A percentile compares a stretch with the other conserved stretches of the same genome.
Evolutionary conservation across 176 grass and related monocot species (phyloP).

Genomic region (Triticum timopheevii): DNA sequence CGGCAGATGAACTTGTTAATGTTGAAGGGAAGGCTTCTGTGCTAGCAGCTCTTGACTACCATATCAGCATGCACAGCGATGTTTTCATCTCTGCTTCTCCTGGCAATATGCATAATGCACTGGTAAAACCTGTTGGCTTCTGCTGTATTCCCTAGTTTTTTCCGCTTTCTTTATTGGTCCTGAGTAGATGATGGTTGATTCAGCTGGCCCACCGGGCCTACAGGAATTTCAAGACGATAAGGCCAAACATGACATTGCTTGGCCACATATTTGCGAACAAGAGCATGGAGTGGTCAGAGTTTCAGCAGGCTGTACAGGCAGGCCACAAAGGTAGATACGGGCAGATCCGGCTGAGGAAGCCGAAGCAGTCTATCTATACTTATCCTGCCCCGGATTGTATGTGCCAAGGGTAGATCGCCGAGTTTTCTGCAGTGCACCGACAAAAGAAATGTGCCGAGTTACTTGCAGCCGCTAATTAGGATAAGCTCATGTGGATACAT

Average conservation of each 20-base stretch:
- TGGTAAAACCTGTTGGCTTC: slow-evolving; percentile 41
- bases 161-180: neutral
- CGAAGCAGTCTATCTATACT: slow-evolving; percentile 83
- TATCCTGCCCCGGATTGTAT: slow-evolving; percentile 98
- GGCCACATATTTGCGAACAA: slow-evolving; percentile 81
- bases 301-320: slow-evolving; percentile 59
- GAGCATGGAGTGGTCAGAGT: slow-evolving; percentile 75
- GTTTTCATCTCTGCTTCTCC: slow-evolving; percentile 91
- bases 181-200: slow-evolving; percentile 17
- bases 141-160: neutral
- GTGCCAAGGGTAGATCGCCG: slow-evolving; percentile 51
- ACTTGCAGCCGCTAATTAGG: neutral
- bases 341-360: slow-evolving; percentile 81
- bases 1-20: slow-evolving; percentile 56
- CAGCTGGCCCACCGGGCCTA: slow-evolving; percentile 85
- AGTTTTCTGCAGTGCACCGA: neutral
- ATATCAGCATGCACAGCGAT: slow-evolving; percentile 75
- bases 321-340: slow-evolving; percentile 82
- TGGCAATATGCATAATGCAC: slow-evolving; percentile 95
- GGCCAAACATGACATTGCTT: slow-evolving; percentile 90
- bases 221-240: slow-evolving; percentile 77
- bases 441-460: neutral
- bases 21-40: slow-evolving; percentile 90
- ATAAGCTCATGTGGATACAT: neutral
- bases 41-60: slow-evolving; percentile 85